Evolutionary conservation across 768 basidiomycete genomes (phyloP).

Genomic region (Pulveroboletus sp.): DNA sequence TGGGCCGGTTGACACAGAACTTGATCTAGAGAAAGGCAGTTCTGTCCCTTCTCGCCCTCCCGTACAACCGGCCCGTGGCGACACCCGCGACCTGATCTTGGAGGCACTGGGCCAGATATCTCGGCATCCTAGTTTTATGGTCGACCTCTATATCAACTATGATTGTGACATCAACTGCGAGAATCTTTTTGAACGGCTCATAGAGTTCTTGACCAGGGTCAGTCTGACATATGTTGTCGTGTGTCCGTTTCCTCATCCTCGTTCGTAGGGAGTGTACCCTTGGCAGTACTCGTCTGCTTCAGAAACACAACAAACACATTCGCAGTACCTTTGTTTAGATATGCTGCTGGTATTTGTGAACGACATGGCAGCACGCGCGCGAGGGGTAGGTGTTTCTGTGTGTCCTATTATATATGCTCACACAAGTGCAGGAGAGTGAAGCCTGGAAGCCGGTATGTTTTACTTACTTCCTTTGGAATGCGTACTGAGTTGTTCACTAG

Average conservation of each 20-base stretch:
- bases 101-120: constrained; percentile 83
- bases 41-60: constrained; percentile 51
- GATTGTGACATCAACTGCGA: constrained; percentile 97
- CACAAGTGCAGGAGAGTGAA: constrained; percentile 35
- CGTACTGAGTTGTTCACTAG: constrained; percentile 32
- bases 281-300: constrained; percentile 51
- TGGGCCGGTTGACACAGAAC: constrained; percentile 33
- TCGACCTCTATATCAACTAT: constrained; percentile 93
- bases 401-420: constrained; percentile 12
- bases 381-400: constrained; percentile 35
- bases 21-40: constrained; percentile 45
- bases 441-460: constrained; percentile 61
- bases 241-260: constrained; percentile 2
- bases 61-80: constrained; percentile 75
- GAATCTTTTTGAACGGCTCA: constrained; percentile 86
- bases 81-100: constrained; percentile 84
- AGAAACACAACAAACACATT: constrained; percentile 66
- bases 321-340: constrained; percentile 86
- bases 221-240: constrained; percentile 11
- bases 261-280: constrained; percentile 72
- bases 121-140: constrained; percentile 86
- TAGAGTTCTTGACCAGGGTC: constrained; percentile 87
- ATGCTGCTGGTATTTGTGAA: constrained; percentile 82
- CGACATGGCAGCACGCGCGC: constrained; percentile 72
- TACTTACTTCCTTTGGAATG: background rate